Evolutionary conservation across 805 yeast species (phyloP), one percentile per base, ranked within the genome.

Genomic region (Dipodascopsis uninucleata): DNA sequence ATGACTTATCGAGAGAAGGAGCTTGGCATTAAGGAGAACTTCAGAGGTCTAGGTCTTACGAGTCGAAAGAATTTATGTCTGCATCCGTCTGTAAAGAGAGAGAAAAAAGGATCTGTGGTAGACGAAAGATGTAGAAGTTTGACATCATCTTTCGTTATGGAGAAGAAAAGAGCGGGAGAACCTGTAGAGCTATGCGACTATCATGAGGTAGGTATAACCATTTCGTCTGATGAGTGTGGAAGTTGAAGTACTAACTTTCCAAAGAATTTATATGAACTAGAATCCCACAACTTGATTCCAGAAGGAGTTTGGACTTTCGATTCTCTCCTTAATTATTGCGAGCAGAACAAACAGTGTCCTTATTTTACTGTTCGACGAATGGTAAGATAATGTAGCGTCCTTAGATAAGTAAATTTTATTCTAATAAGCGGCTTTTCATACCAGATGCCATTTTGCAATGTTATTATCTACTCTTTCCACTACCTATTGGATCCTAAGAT

Each of bases 301-400:
- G 75, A 83, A 0, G 99, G 99, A 1, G 96, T 93, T 0, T 93
- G 83, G 65, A 89, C 97, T 0, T 93, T 93, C 63, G 98, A 93
- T 49, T 81, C 81, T 36, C 70, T 93, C 51, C 68, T 82, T 21
- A 76, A 77, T 25, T 85, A 85, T 63, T 86, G 98, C 63, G 82
- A 81, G 62, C 74, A 74, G 37, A 78, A 77, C 52, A 86, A 82
- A 26, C 83, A 89, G 3, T 93, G 99, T 64, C 99, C 99, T 0
- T 93, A 93, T 66, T 93, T 93, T 66, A 86, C 97, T 0, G 96
- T 93, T 22, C 84, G 99, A 72, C 81, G 99, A 65, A 93, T 93
- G 97, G 87, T 90, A 58, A 82, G 96, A 1, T 62, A 58, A 52
- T 28, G 10, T 22, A 5, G 8, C 2, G 7, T 3, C 8, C 17